These are phyloP conservation scores for Emydomyces testavorans DNA, from an alignment of 2,329 filamentous ascomycete species.

Conservation along the genomic window DNA sequence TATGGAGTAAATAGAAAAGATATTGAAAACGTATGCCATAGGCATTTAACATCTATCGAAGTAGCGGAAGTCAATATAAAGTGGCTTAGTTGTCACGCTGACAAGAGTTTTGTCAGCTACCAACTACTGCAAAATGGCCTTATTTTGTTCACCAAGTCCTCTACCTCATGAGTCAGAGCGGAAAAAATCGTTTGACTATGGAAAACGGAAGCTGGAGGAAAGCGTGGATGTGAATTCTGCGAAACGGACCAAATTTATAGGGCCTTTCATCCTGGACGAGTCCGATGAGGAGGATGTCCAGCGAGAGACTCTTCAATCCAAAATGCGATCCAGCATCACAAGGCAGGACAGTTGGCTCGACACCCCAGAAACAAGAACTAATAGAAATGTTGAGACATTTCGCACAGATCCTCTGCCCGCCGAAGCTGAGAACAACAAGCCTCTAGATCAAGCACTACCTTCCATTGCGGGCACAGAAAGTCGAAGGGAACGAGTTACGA, in stretches of 20 bases:
- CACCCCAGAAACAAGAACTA: not conserved
- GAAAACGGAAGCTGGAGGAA: constrained; percentile 32
- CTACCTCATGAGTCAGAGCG: not conserved
- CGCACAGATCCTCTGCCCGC: not conserved
- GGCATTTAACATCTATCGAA: no score
- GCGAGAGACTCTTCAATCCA: not conserved
- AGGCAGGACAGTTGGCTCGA: not conserved
- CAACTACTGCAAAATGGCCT: constrained; percentile 2
- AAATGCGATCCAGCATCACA: not conserved
- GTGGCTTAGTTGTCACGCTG: no score
- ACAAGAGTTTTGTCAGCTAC: not conserved
- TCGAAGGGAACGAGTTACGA: constrained; percentile 20
- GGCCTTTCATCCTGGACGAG: constrained; percentile 34
- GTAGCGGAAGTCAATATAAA: no score
- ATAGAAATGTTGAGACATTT: not conserved
- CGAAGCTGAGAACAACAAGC: not conserved
- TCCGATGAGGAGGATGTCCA: constrained; percentile 30
- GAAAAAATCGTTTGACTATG: constrained; percentile 15
- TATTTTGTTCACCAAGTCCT: constrained; percentile 8
- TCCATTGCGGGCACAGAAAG: not conserved
- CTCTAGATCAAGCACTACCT: not conserved
- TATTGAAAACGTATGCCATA: no score
- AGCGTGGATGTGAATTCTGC: constrained; percentile 20
- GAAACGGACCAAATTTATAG: constrained; percentile 34
- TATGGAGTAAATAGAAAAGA: no score